These are phyloP conservation scores for Malassezia arunalokei DNA, from an alignment of 1,284 basidiomycete species.

Conservation along the genomic window DNA sequence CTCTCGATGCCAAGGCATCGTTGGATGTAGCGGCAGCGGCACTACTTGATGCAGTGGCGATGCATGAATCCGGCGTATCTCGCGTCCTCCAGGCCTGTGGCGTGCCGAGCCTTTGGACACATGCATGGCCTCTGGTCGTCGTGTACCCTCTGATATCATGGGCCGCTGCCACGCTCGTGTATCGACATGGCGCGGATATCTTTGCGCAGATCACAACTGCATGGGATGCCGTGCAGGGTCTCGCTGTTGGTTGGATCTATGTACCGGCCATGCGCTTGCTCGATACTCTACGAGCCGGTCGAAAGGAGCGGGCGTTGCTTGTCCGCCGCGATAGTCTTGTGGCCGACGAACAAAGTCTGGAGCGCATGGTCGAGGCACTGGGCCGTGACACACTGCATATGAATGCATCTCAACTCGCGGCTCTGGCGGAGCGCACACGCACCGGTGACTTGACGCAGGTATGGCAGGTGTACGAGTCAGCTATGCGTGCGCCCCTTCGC, in stretches of 20 bases:
- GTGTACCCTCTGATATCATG: slow-evolving; percentile 25
- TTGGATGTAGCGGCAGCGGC: neutral
- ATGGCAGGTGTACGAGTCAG: slow-evolving; percentile 76
- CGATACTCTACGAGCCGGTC: slow-evolving; percentile 68
- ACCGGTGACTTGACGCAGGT: slow-evolving; percentile 84
- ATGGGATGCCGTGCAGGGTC: slow-evolving; percentile 60
- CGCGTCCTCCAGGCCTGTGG: slow-evolving; percentile 14
- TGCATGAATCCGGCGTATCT: slow-evolving; percentile 3
- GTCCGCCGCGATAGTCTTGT: slow-evolving; percentile 64
- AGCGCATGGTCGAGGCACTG: slow-evolving; percentile 79
- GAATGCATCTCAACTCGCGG: slow-evolving; percentile 52
- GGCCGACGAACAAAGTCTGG: slow-evolving; percentile 73
- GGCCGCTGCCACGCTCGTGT: slow-evolving; percentile 18
- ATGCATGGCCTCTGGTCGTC: slow-evolving; percentile 33
- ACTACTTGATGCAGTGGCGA: slow-evolving; percentile 3
- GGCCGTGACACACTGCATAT: slow-evolving; percentile 67
- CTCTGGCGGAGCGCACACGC: slow-evolving; percentile 53
- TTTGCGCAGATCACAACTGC: slow-evolving; percentile 53
- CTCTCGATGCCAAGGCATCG: too few species aligned
- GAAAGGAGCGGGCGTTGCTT: slow-evolving; percentile 56
- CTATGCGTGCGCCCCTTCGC: slow-evolving; percentile 71
- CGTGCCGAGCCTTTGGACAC: slow-evolving; percentile 22
- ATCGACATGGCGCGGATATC: slow-evolving; percentile 29
- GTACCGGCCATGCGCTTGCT: slow-evolving; percentile 73
- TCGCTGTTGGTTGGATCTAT: slow-evolving; percentile 72